phyloP scores from a whole-genome alignment of 2,329 filamentous ascomycete species.

The Trichoderma arundinaceum region DNA sequence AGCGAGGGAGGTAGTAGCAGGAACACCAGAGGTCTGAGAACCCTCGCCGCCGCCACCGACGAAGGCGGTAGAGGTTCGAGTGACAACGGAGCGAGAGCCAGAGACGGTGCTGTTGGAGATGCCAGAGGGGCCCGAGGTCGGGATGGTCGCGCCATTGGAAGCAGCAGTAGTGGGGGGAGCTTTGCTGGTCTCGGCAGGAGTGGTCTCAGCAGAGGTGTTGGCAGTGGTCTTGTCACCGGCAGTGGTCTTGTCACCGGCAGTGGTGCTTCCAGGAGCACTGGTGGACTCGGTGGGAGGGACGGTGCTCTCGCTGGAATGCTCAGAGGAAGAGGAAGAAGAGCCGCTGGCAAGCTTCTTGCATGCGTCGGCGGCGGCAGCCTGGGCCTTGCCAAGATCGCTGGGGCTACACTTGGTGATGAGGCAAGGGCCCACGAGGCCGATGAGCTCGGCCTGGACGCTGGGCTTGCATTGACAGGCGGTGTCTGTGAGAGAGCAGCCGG shows the following conservation, averaged over 20 bases:
- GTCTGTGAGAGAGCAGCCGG: constrained; percentile 47
- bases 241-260: constrained; percentile 21
- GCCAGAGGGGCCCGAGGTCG: constrained; percentile 13
- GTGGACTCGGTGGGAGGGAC: constrained; percentile 7
- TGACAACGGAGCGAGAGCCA: constrained; percentile 26
- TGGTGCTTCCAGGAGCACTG: constrained; percentile 19
- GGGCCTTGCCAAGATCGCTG: constrained; percentile 42
- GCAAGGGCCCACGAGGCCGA: constrained; percentile 42
- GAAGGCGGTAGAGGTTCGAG: constrained; percentile 33
- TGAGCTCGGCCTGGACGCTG: constrained; percentile 42
- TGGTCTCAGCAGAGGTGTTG: background rate
- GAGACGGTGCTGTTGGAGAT: constrained; percentile 30
- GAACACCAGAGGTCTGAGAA: constrained; percentile 29
- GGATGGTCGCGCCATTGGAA: constrained; percentile 27
- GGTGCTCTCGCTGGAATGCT: background rate
- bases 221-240: background rate
- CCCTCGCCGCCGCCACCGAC: constrained; percentile 33
- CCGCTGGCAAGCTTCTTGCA: constrained; percentile 37
- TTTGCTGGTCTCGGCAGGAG: constrained; percentile 1
- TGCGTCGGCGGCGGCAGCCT: constrained; percentile 41
- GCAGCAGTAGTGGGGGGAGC: constrained; percentile 2
- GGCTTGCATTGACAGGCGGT: constrained; percentile 49
- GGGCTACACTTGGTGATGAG: constrained; percentile 44
- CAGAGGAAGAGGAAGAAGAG: constrained; percentile 17
- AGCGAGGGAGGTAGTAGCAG: constrained; percentile 30